Evolutionary conservation across 1,139 yeast genomes (phyloP), one percentile per base, ranked within the genome.

Genomic region (Pichia sp.): DNA sequence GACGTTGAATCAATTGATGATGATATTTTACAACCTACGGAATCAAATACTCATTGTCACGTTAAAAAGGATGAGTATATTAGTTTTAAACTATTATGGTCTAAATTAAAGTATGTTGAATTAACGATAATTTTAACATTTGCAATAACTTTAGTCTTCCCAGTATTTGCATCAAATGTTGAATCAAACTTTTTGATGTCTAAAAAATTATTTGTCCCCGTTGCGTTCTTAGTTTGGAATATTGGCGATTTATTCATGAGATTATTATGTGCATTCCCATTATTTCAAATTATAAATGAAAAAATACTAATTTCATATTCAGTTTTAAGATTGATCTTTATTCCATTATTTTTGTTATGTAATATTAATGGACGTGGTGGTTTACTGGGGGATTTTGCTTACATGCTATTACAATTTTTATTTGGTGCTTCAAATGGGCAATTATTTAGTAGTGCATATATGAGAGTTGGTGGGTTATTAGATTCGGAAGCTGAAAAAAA

Each of bases 361-460:
- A 86, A 85, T 59, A 64, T 80, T 36, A 74, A 76, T 45, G 69
- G 67, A 34, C 48, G 55, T 7, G 71, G 73, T n/a, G 54, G 55
- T 2, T 66, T 80, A 23, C 64, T 73, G 36, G 79, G 86, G 3
- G 97, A 90, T 60, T 23, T 74, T 4, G 70, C 83, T 67, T 92
- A 90, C 64, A 65, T 88, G 47, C 27, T 76, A 1, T 61, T 87
- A 27, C 96, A 89, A 64, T 76, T 88, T 47, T 47, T 77, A 12
- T 92, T 88, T 69, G 98, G 98, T 0, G 59, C 87, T 43, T 79
- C 95, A 8, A 89, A 87, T 61, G 98, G 98, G 5, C 95, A 89
- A 58, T 71, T 86, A 37, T 76, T 86, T 47, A 83, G 95, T 7
- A 77, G 89, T 24, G 76, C 89, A 49, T 85, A 90, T 66, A 88